A percentile compares a stretch with the other conserved stretches of the same genome.
Conservation (phyloP, 2,329 filamentous ascomycete genomes). For the Plenodomus biglobosus region DNA sequence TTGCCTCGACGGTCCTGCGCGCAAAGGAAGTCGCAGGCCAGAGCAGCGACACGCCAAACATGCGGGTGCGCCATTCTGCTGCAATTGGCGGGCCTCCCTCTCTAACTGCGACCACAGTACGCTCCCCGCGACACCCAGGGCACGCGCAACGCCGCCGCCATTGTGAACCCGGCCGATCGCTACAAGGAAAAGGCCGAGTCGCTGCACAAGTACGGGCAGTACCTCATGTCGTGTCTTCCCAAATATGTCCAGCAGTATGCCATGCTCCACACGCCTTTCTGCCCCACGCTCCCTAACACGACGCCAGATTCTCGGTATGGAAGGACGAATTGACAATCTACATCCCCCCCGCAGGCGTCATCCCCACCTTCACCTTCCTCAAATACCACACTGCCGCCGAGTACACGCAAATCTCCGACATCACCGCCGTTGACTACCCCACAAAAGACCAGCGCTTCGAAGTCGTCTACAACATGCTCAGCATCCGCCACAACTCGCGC, state of each 20-base stretch:
- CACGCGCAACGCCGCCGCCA: constrained; percentile 71
- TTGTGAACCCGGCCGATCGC: constrained; percentile 92
- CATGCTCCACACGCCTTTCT: not conserved
- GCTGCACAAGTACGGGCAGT: constrained; percentile 92
- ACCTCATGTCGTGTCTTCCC: constrained; percentile 92
- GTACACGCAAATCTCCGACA: constrained; percentile 88
- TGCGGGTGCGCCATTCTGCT: constrained; percentile 43
- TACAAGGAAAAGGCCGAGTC: constrained; percentile 83
- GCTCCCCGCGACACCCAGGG: constrained; percentile 47
- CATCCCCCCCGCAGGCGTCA: constrained; percentile 82
- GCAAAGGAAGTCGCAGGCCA: constrained; percentile 50
- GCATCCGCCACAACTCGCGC: constrained; percentile 92
- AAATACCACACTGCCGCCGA: constrained; percentile 98
- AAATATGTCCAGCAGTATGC: constrained; percentile 90
- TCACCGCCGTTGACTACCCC: constrained; percentile 94
- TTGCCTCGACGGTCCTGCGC: constrained; percentile 47
- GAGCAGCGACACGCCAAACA: constrained; percentile 48
- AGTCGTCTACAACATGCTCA: constrained; percentile 95
- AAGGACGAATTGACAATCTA: constrained; percentile 98
- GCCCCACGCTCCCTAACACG: not conserved
- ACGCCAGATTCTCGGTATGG: constrained; percentile 84
- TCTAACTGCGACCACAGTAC: constrained; percentile 39
- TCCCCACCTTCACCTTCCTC: constrained; percentile 91
- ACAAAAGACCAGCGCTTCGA: constrained; percentile 96
- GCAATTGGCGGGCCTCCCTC: no score